A percentile compares a stretch with the other conserved stretches of the same genome.
Conservation (phyloP, 768 basidiomycete species). For the Rhodotorula graminis region DNA sequence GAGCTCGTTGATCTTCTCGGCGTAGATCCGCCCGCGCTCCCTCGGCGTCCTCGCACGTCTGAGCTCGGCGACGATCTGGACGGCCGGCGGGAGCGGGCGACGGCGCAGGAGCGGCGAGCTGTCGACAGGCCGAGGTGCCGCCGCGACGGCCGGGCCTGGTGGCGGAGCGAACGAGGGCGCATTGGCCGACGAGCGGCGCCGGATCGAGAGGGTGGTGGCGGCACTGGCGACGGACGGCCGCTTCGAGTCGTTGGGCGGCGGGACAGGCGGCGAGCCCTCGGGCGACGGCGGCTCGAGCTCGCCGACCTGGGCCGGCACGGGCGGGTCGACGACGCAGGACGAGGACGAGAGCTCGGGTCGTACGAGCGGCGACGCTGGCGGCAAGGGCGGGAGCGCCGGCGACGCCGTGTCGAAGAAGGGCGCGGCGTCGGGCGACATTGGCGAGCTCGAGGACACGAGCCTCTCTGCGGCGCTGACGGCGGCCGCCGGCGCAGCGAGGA, state of each 20-base stretch:
- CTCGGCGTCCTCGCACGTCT: constrained; percentile 54
- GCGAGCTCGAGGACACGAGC: too few relatives aligned
- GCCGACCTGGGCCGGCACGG: too few relatives aligned
- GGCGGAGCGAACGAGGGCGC: too few relatives aligned
- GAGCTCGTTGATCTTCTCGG: constrained; percentile 76
- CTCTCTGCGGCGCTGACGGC: too few relatives aligned
- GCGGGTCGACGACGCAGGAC: too few relatives aligned
- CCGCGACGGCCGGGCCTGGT: too few relatives aligned
- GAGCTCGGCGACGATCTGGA: constrained; percentile 52
- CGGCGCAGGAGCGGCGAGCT: neutral
- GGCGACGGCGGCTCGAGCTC: too few relatives aligned
- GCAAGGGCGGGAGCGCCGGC: too few relatives aligned
- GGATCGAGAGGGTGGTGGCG: neutral
- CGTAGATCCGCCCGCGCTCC: constrained; percentile 70
- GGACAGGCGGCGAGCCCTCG: neutral
- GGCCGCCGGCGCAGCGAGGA: neutral
- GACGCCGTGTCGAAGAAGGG: neutral
- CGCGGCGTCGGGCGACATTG: too few relatives aligned
- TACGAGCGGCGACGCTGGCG: too few relatives aligned
- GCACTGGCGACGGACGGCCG: constrained; percentile 1
- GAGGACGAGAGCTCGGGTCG: too few relatives aligned
- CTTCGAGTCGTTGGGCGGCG: neutral
- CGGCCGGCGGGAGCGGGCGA: constrained; percentile 48
- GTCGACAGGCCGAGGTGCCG: neutral
- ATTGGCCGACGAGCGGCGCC: too few relatives aligned